Conservation (phyloP, 2,329 filamentous ascomycete species). For the Botrytis galanthina region DNA sequence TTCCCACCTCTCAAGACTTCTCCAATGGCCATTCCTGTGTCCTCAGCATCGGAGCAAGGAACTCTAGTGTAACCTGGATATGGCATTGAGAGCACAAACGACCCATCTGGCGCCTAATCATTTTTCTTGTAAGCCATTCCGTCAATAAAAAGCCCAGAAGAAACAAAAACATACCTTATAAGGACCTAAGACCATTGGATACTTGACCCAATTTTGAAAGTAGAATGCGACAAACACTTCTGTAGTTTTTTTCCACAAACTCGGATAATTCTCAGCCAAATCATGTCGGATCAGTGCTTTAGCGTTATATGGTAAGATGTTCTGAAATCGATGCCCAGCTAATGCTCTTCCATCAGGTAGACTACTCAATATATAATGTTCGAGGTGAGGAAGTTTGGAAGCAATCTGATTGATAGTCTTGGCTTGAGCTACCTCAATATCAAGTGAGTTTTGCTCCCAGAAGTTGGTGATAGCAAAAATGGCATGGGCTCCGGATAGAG, state of each 20-base stretch:
- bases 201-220: slow-evolving; percentile 10
- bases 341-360: background rate
- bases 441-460: slow-evolving; percentile 1
- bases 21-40: slow-evolving; percentile 7
- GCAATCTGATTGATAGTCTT: background rate
- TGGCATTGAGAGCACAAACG: background rate
- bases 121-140: background rate
- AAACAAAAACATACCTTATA: background rate
- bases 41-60: slow-evolving; percentile 4
- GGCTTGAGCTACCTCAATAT: background rate
- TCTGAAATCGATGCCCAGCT: background rate
- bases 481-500: slow-evolving; percentile 6
- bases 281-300: slow-evolving; percentile 7
- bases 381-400: background rate
- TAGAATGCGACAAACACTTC: slow-evolving; percentile 9
- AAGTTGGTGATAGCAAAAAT: slow-evolving; percentile 16
- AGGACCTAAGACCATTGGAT: slow-evolving; percentile 7
- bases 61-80: background rate
- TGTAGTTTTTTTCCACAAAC: slow-evolving; percentile 8
- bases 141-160: background rate
- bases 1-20: background rate
- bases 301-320: background rate
- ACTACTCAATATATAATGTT: slow-evolving; percentile 8
- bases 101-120: background rate
- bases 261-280: slow-evolving; percentile 11